Base-by-base conservation (phyloP, 2,329 filamentous ascomycete species). In the Exophiala sideris region DNA sequence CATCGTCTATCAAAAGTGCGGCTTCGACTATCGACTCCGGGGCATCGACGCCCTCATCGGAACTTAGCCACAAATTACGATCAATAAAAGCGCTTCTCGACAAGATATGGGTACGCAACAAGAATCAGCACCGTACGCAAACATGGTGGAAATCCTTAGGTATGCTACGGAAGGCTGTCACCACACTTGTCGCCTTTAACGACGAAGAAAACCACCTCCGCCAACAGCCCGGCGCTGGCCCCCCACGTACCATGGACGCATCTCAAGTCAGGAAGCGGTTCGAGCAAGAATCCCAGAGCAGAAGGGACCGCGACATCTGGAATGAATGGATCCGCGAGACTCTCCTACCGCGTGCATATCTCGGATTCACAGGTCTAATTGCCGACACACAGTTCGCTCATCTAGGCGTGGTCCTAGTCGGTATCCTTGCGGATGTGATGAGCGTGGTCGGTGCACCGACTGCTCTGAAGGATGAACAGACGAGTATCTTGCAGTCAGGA, bases 121-220 rank as follows among this genome's bases (percentile, higher is more conserved):
- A 85, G 67, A 97, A 96, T 74, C 92, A 97, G 73, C 92, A 97
- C 71, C 85, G 85, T 51, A 78, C 81, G 58, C 81, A 85, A 29
- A 82, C 84, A 67, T 99, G 92, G 92, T 97, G 88, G 83, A 82
- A 84, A 64, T 77, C 76, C 65, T 83, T 96, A 57, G 80, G 80
- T 49, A 79, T 86, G 60, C 79, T 96, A 60, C 84, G 89, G 34
- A 86, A 88, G 44, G 79, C 84, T 52, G 69, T 87, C 7, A 72
- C 73, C 7, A 78, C 79, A 50, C 73, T 96, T 2, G 64, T 78
- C 1, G 52, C 68, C 73, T 48, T 67, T 70, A 62, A 70, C 60
- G 42, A 48, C 8, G 35, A 48, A 16, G 34, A 56, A 36, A 45
- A 11, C 6, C 41, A 32, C 10, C 16, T 34, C 7, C 45, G 52